Conservation (phyloP, 257 asterid species). For the Plantago elongata region DNA sequence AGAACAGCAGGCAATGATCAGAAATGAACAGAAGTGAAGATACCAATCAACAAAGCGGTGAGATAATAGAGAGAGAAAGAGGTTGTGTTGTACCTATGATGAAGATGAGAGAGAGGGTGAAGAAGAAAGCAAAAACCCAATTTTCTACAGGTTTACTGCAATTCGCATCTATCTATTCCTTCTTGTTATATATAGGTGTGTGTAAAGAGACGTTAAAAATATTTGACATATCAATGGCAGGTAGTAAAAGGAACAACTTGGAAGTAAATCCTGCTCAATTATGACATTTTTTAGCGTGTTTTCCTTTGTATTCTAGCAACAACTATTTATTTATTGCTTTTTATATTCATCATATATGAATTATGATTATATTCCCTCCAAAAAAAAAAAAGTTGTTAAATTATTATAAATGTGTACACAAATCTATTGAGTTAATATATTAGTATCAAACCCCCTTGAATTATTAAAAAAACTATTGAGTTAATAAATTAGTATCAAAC, state of each 20-base stretch:
- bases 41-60: background rate
- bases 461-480: too few relatives aligned
- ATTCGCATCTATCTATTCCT: background rate
- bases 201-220: conserved; percentile 9
- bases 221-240: background rate
- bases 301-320: background rate
- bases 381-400: too few relatives aligned
- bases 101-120: conserved; percentile 2
- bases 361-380: too few relatives aligned
- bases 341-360: too few relatives aligned
- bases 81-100: background rate
- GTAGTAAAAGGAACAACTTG: conserved; percentile 1
- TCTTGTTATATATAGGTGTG: background rate
- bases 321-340: too few relatives aligned
- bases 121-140: conserved; percentile 1
- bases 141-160: conserved; percentile 6
- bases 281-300: background rate
- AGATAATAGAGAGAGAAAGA: background rate
- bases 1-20: background rate
- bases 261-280: background rate
- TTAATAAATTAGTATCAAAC: too few relatives aligned
- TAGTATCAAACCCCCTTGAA: too few relatives aligned
- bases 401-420: too few relatives aligned
- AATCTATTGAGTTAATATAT: too few relatives aligned
- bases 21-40: background rate